Base-by-base conservation (phyloP, 108 stramenopile genomes). In the Conticribra weissflogii region DNA sequence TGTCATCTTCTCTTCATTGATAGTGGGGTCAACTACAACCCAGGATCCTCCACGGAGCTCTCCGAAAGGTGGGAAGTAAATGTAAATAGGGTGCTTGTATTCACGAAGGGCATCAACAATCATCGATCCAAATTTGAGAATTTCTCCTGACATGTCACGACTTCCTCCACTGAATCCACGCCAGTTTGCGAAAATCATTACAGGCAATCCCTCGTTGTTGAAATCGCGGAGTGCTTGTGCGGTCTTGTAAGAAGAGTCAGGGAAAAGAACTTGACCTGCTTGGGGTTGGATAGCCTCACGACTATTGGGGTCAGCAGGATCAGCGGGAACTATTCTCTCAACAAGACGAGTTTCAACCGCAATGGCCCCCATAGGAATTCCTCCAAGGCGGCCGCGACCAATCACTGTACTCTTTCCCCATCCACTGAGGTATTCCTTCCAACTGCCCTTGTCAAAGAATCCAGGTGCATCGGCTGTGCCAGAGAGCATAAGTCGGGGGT, bases 151-250 rank as follows among this genome's bases (percentile, higher is more conserved):
- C 98, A 98, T 98, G 79, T 98, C 98, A 66, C 98, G 93, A 45
- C 94, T 96, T 54, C 98, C 98, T 53, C 98, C 98, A 72, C 82
- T 84, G 84, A 98, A 98, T 61, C 98, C 98, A 77, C 98, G 93
- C 98, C 98, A 98, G 89, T 98, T 98, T 53, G 98, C 98, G 72
- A 98, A 97, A 70, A 98, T 97, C 89, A 98, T 97, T 31, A 97
- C 84, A 5, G 98, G 98, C 65, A 98, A 89, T 46, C 96, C 96
- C 82, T 98, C 98, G 73, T 96, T 96, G 79, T 88, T 88, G 85
- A 98, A 98, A 79, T 98, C 98, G 25, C 83, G 69, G 60, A 97
- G 94, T 33, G 96, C 98, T 77, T 97, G 96, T 2, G 98, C 98
- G 36, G 94, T 95, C 96, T 98, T 98, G 92, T 93, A 97, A 3